Base-by-base conservation (phyloP, 805 yeast genomes). In the Yamadazyma laniorum region DNA sequence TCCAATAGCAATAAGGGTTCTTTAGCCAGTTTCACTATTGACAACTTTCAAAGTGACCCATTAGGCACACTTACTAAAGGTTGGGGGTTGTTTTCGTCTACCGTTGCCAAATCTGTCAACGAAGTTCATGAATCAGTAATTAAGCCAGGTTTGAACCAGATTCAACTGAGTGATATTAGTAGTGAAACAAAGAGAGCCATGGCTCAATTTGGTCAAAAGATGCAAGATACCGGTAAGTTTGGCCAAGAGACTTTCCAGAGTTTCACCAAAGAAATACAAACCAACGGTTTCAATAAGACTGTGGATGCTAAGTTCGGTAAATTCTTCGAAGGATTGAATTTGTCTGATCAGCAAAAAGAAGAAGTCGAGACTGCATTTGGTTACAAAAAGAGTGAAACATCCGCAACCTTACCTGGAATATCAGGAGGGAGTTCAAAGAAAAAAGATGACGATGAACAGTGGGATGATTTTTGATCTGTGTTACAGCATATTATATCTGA, bases 181-280 rank as follows among this genome's bases (percentile, higher is more conserved):
- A 69, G 64, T 39, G 95, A 88, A 55, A 93, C 98, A 4, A 80
- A 76, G 46, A 78, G 88, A 50, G 98, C 98, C n/a, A 86, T 95
- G 76, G 82, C 87, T 42, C 97, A 93, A 68, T 93, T 91, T 66
- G 96, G 97, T 33, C 95, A 86, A 57, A 88, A 81, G 55, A 85
- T 91, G 67, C 95, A 85, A 58, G 95, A 89, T 49, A 87, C 96
- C 1, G 85, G 95, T 23, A 75, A 70, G 43, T 79, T 78, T 48
- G 86, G 95, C 18, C 80, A 79, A 37, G 83, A 81, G 47, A 80
- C 82, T n/a, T 73, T 77, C 52, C 73, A 70, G 44, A 67, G 69
- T 13, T 79, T 80, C 54, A 80, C 88, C 28, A 44, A 55, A 25
- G 64, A 72, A 57, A 49, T 64, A 19, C 65, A 62, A 58, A 61